Evolutionary conservation across 305 asterid genomes (phyloP).

Genomic region (Rubia peregrina): DNA sequence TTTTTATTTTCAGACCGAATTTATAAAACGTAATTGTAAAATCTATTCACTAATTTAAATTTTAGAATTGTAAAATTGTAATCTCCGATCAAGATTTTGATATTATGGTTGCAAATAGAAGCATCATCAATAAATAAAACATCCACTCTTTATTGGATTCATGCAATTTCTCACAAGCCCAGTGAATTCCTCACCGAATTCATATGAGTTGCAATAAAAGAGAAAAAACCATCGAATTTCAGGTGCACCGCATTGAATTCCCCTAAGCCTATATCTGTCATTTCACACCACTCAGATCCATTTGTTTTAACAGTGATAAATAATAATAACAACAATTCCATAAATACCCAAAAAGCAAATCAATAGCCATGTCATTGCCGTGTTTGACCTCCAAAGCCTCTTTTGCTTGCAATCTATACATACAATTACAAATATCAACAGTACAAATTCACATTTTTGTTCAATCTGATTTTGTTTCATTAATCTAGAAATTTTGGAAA

Average conservation of each 20-base stretch:
- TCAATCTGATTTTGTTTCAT: slow-evolving; percentile 14
- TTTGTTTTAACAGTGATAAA: background rate
- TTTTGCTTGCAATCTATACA: slow-evolving; percentile 10
- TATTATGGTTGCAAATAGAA: too few relatives aligned
- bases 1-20: too few relatives aligned
- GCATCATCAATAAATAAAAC: too few relatives aligned
- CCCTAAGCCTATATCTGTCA: slow-evolving; percentile 17
- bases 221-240: slow-evolving; percentile 21
- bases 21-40: too few relatives aligned
- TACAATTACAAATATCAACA: background rate
- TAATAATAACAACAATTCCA: slow-evolving; percentile 9
- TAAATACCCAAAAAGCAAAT: slow-evolving; percentile 9
- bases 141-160: too few relatives aligned
- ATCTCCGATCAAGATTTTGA: too few relatives aligned
- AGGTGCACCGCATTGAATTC: slow-evolving; percentile 19
- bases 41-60: too few relatives aligned
- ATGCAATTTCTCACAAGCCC: background rate
- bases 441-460: background rate
- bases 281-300: background rate
- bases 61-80: too few relatives aligned
- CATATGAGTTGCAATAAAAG: slow-evolving; percentile 17
- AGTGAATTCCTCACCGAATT: slow-evolving; percentile 7
- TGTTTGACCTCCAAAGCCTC: slow-evolving; percentile 34
- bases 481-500: background rate
- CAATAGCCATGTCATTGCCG: slow-evolving; percentile 30